Evolutionary conservation across 192 early-diverging fungal species (phyloP).

Genomic region (Coemansia asiatica): DNA sequence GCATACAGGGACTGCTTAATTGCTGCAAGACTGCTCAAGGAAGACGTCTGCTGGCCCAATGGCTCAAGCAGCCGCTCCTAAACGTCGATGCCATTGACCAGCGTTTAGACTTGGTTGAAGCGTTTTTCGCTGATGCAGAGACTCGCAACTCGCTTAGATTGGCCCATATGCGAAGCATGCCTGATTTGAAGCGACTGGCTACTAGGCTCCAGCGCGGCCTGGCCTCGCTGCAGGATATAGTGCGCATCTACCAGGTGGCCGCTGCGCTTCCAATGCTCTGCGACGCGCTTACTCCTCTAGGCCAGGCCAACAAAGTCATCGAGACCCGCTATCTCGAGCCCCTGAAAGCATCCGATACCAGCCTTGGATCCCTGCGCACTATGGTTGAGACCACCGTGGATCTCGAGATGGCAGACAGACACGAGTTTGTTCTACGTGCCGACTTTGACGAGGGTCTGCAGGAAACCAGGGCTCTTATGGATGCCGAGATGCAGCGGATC

Average conservation of each 20-base stretch:
- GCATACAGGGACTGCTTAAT: constrained; percentile 81
- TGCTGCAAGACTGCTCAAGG: constrained; percentile 90
- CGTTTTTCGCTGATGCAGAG: constrained; percentile 65
- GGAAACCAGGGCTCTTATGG: constrained; percentile 55
- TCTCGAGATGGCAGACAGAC: constrained; percentile 75
- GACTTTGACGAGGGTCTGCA: constrained; percentile 71
- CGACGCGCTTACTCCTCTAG: constrained; percentile 54
- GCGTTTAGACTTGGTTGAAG: constrained; percentile 73
- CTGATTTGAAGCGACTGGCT: constrained; percentile 86
- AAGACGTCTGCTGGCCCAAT: constrained; percentile 78
- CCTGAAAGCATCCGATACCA: constrained; percentile 56
- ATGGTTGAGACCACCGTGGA: constrained; percentile 92
- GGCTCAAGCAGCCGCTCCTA: constrained; percentile 90
- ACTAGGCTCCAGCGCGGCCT: constrained; percentile 79
- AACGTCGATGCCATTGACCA: constrained; percentile 70
- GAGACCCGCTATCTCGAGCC: constrained; percentile 50
- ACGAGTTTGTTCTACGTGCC: constrained; percentile 86
- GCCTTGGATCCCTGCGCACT: constrained; percentile 69
- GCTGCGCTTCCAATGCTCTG: constrained; percentile 67
- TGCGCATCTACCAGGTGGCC: constrained; percentile 86
- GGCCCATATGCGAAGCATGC: constrained; percentile 75
- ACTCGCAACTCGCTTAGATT: constrained; percentile 66
- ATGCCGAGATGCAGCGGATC: constrained; percentile 57
- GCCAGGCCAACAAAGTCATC: constrained; percentile 55
- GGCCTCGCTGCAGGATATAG: constrained; percentile 82